phyloP scores from a whole-genome alignment of 2,329 filamentous ascomycete genomes.

The Metarhizium guizhouense region DNA sequence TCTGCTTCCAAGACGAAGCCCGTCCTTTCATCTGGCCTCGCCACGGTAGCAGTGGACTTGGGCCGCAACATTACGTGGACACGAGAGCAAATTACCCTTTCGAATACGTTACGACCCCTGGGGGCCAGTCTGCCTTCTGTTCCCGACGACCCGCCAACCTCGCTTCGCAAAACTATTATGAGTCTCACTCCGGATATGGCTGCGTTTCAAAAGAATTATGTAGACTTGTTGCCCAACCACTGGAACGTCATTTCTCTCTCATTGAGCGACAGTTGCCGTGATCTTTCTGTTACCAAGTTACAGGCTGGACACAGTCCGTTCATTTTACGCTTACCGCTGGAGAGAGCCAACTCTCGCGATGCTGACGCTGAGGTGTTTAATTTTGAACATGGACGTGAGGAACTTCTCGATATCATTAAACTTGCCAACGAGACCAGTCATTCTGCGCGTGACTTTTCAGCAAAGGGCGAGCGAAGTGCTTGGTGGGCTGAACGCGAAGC shows the following conservation, averaged over 20 bases:
- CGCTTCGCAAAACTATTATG: conserved; percentile 18
- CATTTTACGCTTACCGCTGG: conserved; percentile 75
- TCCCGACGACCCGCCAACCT: background rate
- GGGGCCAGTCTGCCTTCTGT: conserved; percentile 26
- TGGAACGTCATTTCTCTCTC: conserved; percentile 87
- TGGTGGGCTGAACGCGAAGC: conserved; percentile 88
- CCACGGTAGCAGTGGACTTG: conserved; percentile 57
- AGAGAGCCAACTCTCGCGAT: conserved; percentile 72
- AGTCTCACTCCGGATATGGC: conserved; percentile 42
- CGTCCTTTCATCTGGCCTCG: conserved; percentile 44
- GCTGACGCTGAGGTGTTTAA: conserved; percentile 71
- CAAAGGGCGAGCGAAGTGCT: conserved; percentile 64
- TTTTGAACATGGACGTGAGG: conserved; percentile 69
- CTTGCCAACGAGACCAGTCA: conserved; percentile 80
- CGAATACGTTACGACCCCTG: background rate
- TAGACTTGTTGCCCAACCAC: conserved; percentile 71
- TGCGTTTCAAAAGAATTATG: conserved; percentile 68
- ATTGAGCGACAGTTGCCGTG: conserved; percentile 70
- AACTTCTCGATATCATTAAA: conserved; percentile 75
- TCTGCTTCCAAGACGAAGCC: conserved; percentile 36
- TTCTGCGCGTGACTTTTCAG: conserved; percentile 57
- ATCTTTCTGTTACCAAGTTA: conserved; percentile 84
- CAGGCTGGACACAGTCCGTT: conserved; percentile 70
- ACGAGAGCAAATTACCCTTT: conserved; percentile 50
- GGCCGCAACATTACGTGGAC: conserved; percentile 61